Base-by-base conservation (phyloP, 192 early-diverging fungal genomes). In the Anaeromyces robustus region DNA sequence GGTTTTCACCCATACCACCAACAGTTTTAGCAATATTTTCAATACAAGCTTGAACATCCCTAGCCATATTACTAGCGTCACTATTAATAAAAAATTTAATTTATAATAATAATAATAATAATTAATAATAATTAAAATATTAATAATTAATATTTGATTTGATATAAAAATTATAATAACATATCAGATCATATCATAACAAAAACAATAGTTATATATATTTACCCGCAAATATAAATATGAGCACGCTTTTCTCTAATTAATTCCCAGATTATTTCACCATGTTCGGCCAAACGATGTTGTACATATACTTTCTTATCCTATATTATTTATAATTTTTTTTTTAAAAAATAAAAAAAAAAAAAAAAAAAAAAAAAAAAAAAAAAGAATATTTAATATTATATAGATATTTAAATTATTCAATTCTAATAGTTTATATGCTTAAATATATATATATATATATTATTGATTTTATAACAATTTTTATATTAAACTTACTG, bases 1-100 rank as follows among this genome's bases (percentile, higher is more conserved):
- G 86, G 29, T 91, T 89, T 79, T 92, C 92, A 34, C 28, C 82
- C 84, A 92, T 85, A 13, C 86, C 92, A 12, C 94, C 95, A 77
- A 86, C 85, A 12, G 83, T 81, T 81, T 86, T 84, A 3, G 96
- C 94, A 84, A 97, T 90, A 81, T 86, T 80, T 12, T 86, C 83
- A 22, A 89, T 85, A 79, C 98, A 85, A 12, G 86, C 86, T 78
- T 94, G 84, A 14, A 99, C 97, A 81, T 98, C 96, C 78, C 90
- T 90, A 29, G 97, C 97, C 97, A 99, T 99, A 83, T 90, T 86
- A 88, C 96, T 98, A 78, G 96, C 97, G 84, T 99, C 97, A 82
- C 89, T 90, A 32, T 18, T 12, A 12, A 30, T 12, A 13, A 31
- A 16, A 30, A 26, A 18, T 12, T n/a, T 13, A 22, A 31, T 37